Conservation (phyloP, 371 early-diverging fungal species). For the Haplosporangium sp. region DNA sequence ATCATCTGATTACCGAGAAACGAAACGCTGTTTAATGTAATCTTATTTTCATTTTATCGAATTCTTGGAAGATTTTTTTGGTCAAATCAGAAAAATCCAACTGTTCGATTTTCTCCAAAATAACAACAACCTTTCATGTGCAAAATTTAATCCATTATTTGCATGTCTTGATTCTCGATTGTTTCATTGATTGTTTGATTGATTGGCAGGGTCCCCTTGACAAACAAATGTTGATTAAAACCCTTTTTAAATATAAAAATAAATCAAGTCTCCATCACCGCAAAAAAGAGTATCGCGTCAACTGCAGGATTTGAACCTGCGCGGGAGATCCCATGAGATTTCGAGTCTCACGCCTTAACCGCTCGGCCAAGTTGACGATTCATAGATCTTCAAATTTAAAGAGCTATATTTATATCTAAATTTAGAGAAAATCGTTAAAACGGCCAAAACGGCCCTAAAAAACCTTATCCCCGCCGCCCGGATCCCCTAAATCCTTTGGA, state of each 20-base stretch:
- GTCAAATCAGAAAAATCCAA: slow-evolving; percentile 1
- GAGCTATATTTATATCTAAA: too few species aligned
- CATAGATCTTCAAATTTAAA: background rate
- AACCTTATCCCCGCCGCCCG: too few species aligned
- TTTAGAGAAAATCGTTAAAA: too few species aligned
- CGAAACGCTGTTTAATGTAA: background rate
- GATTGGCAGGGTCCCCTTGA: too few species aligned
- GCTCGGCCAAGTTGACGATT: slow-evolving; percentile 32
- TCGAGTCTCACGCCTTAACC: slow-evolving; percentile 45
- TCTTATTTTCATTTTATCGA: slow-evolving; percentile 6
- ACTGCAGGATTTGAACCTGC: slow-evolving; percentile 39
- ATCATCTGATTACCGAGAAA: slow-evolving; percentile 1
- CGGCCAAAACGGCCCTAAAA: too few species aligned
- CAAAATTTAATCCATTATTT: too few species aligned
- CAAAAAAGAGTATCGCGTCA: slow-evolving; percentile 19
- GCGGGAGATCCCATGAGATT: slow-evolving; percentile 44
- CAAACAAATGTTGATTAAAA: background rate
- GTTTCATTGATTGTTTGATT: too few species aligned
- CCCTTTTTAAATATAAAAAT: background rate
- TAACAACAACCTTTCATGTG: too few species aligned
- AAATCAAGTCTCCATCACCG: background rate
- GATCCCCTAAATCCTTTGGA: too few species aligned
- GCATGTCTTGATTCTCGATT: too few species aligned
- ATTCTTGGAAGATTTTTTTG: slow-evolving; percentile 10
- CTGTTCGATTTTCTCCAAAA: slow-evolving; percentile 8